phyloP scores from a whole-genome alignment of 495 filamentous ascomycete genomes.

The Annulohypoxylon maeteangense region DNA sequence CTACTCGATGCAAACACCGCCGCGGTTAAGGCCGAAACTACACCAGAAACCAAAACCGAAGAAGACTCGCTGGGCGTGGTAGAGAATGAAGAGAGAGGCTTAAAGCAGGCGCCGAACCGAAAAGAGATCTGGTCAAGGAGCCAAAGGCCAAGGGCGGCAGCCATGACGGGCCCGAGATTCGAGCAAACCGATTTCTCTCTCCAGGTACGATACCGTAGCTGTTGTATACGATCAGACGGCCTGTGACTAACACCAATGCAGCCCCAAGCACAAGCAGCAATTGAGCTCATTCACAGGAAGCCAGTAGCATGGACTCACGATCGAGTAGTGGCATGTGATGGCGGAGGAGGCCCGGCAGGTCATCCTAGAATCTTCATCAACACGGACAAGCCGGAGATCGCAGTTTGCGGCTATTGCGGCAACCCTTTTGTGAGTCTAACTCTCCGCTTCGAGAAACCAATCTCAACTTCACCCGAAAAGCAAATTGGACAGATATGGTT shows the following conservation, averaged over 20 bases:
- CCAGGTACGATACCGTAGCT: conserved; percentile 70
- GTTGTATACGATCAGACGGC: neutral
- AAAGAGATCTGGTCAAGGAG: conserved; percentile 79
- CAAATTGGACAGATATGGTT: neutral
- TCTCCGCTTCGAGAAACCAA: neutral
- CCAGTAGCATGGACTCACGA: conserved; percentile 92
- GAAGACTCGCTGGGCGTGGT: conserved; percentile 64
- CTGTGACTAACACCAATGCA: conserved; percentile 51
- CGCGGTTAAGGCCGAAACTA: conserved; percentile 68
- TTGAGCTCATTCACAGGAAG: conserved; percentile 94
- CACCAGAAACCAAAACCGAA: conserved; percentile 52
- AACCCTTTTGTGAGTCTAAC: conserved; percentile 81
- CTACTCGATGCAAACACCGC: conserved; percentile 56
- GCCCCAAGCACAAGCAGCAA: conserved; percentile 89
- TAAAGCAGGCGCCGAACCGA: conserved; percentile 89
- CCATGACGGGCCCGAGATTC: conserved; percentile 93
- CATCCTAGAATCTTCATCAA: conserved; percentile 98
- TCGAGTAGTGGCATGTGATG: conserved; percentile 85
- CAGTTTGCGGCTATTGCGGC: conserved; percentile 92
- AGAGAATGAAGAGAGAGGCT: conserved; percentile 68
- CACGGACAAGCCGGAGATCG: conserved; percentile 94
- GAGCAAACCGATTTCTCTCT: conserved; percentile 93
- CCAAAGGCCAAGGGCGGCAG: conserved; percentile 80
- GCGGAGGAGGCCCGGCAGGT: conserved; percentile 89
- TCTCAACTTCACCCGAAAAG: neutral